Evolutionary conservation across 768 basidiomycete species (phyloP), one percentile per base, ranked within the genome.

Genomic region (Antrodiella citrinella): DNA sequence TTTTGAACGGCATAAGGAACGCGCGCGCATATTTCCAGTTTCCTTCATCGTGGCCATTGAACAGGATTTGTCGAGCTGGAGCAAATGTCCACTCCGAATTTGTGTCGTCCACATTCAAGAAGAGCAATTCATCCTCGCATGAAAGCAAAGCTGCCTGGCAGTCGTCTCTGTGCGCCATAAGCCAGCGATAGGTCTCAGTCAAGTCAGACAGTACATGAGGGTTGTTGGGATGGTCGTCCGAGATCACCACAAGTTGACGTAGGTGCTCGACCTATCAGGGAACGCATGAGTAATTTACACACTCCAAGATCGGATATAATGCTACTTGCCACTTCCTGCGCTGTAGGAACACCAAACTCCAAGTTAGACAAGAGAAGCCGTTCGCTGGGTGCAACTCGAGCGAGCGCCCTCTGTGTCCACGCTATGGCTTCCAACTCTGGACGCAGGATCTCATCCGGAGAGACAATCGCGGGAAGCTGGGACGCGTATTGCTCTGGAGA

Each of bases 321-420:
- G 26, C 39, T 15, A 22, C 30, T 35, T 50, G 77, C 77, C 47
- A 78, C 76, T 60, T 77, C 73, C 5, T 39, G 20, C 9, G 63
- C 55, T 20, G 63, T 62, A 1, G 77, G 76, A 12, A 55, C 42
- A 3, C 77, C 75, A 7, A 79, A 59, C 3, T 43, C 51, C 5
- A 65, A 60, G 58, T 74, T 63, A 2, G 65, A 69, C 3, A 66
- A 48, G 7, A 67, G 49, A 7, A 76, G 46, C 30, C 65, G 56
- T 39, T 58, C 60, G 18, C 59, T 46, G 4, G 72, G 72, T 19
- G 61, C 55, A 3, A 49, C 44, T 2, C 50, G 35, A 25, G 70
- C 68, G 13, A 61, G 49, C 1, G 65, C 74, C 15, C 74, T 60
- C 47, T 79, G 76, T 3, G 73, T 74, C 77, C 77, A 79, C 5